Base-by-base conservation (phyloP, 1,284 basidiomycete species). In the Leccinum subfulvum region DNA sequence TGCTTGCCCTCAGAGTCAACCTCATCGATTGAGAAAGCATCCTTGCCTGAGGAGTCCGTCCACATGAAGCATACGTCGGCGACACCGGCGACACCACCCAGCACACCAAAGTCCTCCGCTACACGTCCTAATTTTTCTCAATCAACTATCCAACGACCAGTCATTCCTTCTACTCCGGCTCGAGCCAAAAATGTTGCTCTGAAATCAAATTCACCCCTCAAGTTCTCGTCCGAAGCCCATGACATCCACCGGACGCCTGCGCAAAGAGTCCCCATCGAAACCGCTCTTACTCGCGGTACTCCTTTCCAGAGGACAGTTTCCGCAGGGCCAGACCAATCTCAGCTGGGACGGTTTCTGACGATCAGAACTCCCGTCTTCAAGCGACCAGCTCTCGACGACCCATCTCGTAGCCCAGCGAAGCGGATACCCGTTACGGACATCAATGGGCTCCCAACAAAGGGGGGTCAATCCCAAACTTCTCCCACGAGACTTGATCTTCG, bases 181-280 rank as follows among this genome's bases (percentile, higher is more conserved):
- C 73, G 68, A 65, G 56, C 58, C 3, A 64, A 58, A 28, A 57
- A 41, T n/a, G 39, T 44, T 47, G 2, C 57, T 47, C 53, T 44
- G 33, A 68, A 62, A 59, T 64, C 68, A 55, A 59, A 62, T 35
- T 77, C 79, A 8, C 76, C 78, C 10, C 66, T 66, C 52, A 79
- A 78, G 60, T 68, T 75, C 55, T 75, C 76, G 18, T 68, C 78
- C 18, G 77, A 69, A 23, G 65, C 74, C 5, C 73, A 79, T 52
- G 79, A 82, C 51, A 71, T 76, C 13, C 67, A 69, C 55, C 81
- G 80, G 47, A 86, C 86, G 3, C 88, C 88, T 49, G 87, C 88
- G 4, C 82, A 83, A 56, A 81, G 88, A 63, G 80, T 90, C 56
- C 81, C 82, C 9, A 80, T 89, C 5, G 74, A 80, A 35, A 75